A percentile compares a stretch with the other conserved stretches of the same genome.
Conservation (phyloP, 2,329 filamentous ascomycete species). For the Hymenoscyphus albidus region DNA sequence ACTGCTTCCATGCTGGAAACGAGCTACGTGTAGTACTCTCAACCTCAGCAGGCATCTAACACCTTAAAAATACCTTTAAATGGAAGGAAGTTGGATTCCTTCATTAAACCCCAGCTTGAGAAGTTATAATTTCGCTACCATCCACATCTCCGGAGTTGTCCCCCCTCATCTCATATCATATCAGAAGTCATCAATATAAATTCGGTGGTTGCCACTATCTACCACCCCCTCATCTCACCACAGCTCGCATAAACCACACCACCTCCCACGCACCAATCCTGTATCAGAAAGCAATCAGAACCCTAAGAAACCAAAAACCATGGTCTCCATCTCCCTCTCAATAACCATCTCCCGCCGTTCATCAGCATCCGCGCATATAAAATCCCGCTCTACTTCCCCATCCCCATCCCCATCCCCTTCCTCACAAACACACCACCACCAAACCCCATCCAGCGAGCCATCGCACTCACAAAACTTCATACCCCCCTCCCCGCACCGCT, state of each 20-base stretch:
- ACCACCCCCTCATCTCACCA: not conserved
- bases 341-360: constrained; percentile 5
- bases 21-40: too few relatives aligned
- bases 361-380: not conserved
- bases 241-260: not conserved
- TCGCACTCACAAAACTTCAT: not conserved
- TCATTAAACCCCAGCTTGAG: too few relatives aligned
- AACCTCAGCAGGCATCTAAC: too few relatives aligned
- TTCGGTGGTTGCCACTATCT: not conserved
- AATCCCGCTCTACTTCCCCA: not conserved
- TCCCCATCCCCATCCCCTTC: not conserved
- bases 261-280: not conserved
- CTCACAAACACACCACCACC: not conserved
- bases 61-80: too few relatives aligned
- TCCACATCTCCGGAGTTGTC: too few relatives aligned
- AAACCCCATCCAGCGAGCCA: not conserved
- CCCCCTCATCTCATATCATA: not conserved
- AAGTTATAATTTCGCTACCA: too few relatives aligned
- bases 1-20: too few relatives aligned
- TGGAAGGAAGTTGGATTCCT: too few relatives aligned
- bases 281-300: not conserved
- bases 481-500: not conserved
- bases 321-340: constrained; percentile 4
- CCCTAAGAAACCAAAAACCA: not conserved
- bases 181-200: not conserved